Evolutionary conservation across 2,329 filamentous ascomycete species (phyloP), one percentile per base, ranked within the genome.

Genomic region (Penicillium sp.): DNA sequence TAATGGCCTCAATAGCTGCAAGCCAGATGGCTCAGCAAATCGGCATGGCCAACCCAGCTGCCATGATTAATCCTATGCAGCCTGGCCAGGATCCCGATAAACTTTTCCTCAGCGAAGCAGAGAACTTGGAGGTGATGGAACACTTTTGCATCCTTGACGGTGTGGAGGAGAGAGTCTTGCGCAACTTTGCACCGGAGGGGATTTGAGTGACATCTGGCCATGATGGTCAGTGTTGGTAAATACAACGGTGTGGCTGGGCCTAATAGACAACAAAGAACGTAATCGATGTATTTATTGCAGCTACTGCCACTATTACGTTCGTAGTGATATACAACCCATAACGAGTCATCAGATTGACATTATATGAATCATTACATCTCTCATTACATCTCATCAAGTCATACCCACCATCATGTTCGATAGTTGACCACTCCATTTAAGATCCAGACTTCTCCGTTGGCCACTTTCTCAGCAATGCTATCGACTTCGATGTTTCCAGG

Each of bases 41-140:
- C 83, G 77, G 77, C 10, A 78, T 83, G 58, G 84, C 87, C 76
- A 86, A 81, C 23, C 81, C 83, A 31, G 81, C 82, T 51, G 79
- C 77, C 59, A 70, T 68, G 31, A 68, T 68, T 30, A 72, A 90
- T 60, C 85, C 93, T 73, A 94, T 95, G 67, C 89, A 87, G 19
- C 90, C 93, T 1, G 90, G 91, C 16, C 85, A 93, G 59, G 94
- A 98, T 62, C 88, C 90, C 0, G 86, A 97, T 69, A 98, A 98
- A 76, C 80, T 95, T 64, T 98, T 96, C 69, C 76, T 84, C 64
- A 87, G 76, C 32, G 93, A 98, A 71, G 87, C 87, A 2, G 93
- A 98, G 75, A 98, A 98, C 67, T 68, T 98, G 48, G 90, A 94
- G 55, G 93, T 98, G 16, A 78, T 94, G 58, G 90, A 95, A 64